Conservation (phyloP, 2,329 filamentous ascomycete species). For the Furcasterigmium sp. region DNA sequence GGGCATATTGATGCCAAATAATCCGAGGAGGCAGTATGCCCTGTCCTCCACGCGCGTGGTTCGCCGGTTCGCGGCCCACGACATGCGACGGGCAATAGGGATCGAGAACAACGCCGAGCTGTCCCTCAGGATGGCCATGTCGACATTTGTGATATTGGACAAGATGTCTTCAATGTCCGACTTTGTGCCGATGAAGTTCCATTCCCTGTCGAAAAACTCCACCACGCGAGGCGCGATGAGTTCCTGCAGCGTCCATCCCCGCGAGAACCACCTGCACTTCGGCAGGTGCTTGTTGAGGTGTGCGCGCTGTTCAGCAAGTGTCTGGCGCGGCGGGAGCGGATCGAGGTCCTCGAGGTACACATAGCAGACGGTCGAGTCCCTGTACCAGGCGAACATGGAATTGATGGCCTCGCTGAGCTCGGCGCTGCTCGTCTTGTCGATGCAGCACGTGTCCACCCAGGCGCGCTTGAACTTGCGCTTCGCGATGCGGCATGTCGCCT, state of each 20-base stretch:
- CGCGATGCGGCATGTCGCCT: not conserved
- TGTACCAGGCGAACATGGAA: constrained; percentile 10
- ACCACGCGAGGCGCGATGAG: not conserved
- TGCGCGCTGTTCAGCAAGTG: no score
- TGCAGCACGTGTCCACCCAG: constrained; percentile 3
- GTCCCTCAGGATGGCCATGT: not conserved
- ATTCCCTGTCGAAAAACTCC: not conserved
- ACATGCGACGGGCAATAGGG: constrained; percentile 8
- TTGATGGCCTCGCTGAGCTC: constrained; percentile 8
- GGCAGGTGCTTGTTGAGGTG: no score
- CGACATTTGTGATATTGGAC: not conserved
- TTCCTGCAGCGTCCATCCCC: constrained; percentile 1
- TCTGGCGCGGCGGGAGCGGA: not conserved
- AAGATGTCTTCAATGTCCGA: not conserved
- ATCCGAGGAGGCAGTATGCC: constrained; percentile 18
- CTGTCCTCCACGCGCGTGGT: constrained; percentile 17
- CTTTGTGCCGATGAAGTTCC: not conserved
- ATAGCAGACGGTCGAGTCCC: constrained; percentile 5
- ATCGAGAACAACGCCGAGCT: not conserved
- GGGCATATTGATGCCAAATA: constrained; percentile 19
- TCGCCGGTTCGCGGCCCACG: constrained; percentile 14
- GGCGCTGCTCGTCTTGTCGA: constrained; percentile 5
- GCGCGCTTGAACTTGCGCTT: not conserved
- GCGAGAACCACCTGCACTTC: not conserved
- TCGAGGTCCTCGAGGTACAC: constrained; percentile 9